These are phyloP conservation scores for Exophiala calicioides DNA, from an alignment of 2,329 filamentous ascomycete genomes.

Conservation along the genomic window DNA sequence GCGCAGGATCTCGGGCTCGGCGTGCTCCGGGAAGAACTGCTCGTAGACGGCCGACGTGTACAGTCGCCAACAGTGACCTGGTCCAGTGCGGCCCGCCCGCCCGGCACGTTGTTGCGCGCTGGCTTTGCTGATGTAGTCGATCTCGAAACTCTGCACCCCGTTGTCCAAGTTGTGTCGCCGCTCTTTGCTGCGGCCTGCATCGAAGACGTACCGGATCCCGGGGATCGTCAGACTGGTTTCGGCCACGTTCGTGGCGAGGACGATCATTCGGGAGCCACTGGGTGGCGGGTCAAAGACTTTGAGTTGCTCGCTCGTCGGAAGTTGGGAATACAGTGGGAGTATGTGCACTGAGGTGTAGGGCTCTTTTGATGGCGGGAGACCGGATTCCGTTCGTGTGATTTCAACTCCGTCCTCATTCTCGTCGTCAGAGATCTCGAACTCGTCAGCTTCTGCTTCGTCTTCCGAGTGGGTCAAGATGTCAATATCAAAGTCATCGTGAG, in stretches of 20 bases:
- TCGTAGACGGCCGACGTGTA: constrained; percentile 93
- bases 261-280: constrained; percentile 78
- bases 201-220: constrained; percentile 92
- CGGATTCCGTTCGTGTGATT: background rate
- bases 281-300: constrained; percentile 84
- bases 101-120: constrained; percentile 89
- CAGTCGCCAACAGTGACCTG: constrained; percentile 91
- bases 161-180: constrained; percentile 83
- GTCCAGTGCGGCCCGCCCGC: constrained; percentile 91
- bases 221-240: constrained; percentile 97
- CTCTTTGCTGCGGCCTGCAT: constrained; percentile 89
- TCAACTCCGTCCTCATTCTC: constrained; percentile 57
- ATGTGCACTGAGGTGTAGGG: constrained; percentile 75
- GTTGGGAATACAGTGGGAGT: constrained; percentile 87
- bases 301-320: constrained; percentile 88
- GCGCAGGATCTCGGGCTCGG: constrained; percentile 82
- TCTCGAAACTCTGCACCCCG: constrained; percentile 91
- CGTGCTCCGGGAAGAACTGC: constrained; percentile 81
- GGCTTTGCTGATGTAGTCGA: constrained; percentile 97
- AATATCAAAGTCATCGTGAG: constrained; percentile 57
- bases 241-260: constrained; percentile 93
- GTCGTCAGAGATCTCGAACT: constrained; percentile 62
- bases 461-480: constrained; percentile 63
- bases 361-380: constrained; percentile 44
- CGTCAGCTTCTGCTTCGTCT: constrained; percentile 60